These are phyloP conservation scores for Hippophae gyantsensis DNA, from an alignment of 306 rosid species.

Conservation along the genomic window DNA sequence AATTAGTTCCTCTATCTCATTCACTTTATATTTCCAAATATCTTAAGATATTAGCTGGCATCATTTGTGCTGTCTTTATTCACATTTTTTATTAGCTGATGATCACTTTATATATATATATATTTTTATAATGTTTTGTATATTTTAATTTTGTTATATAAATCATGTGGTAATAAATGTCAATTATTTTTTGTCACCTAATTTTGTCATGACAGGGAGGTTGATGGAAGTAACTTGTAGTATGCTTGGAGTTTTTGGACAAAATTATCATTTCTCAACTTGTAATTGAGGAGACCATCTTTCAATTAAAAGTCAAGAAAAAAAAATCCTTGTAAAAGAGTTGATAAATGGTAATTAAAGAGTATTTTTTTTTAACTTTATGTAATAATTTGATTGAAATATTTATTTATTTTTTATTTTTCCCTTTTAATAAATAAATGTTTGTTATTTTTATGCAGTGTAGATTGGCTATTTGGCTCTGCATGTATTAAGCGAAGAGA, in stretches of 20 bases:
- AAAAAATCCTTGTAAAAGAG: constrained; percentile 37
- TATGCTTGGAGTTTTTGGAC: constrained; percentile 74
- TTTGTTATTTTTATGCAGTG: constrained; percentile 35
- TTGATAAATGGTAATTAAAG: constrained; percentile 51
- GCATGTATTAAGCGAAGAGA: constrained; percentile 7
- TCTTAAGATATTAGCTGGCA: constrained; percentile 24
- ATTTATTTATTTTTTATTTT: background rate
- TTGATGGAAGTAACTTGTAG: constrained; percentile 73
- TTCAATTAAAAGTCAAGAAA: constrained; percentile 14
- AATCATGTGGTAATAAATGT: background rate
- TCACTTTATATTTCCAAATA: constrained; percentile 5
- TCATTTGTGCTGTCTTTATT: constrained; percentile 6
- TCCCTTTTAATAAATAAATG: constrained; percentile 12
- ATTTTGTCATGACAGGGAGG: constrained; percentile 56
- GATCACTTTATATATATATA: constrained; percentile 2
- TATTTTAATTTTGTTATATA: background rate
- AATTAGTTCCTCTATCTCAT: background rate
- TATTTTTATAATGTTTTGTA: too few species aligned
- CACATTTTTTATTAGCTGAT: constrained; percentile 1
- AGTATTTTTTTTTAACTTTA: background rate
- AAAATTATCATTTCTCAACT: constrained; percentile 48
- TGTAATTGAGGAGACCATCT: constrained; percentile 36
- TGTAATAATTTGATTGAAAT: constrained; percentile 1
- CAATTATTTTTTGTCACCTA: background rate
- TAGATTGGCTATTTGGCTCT: constrained; percentile 38